Base-by-base conservation (phyloP, 1,284 basidiomycete genomes). In the Phaffia rhodozyma region DNA sequence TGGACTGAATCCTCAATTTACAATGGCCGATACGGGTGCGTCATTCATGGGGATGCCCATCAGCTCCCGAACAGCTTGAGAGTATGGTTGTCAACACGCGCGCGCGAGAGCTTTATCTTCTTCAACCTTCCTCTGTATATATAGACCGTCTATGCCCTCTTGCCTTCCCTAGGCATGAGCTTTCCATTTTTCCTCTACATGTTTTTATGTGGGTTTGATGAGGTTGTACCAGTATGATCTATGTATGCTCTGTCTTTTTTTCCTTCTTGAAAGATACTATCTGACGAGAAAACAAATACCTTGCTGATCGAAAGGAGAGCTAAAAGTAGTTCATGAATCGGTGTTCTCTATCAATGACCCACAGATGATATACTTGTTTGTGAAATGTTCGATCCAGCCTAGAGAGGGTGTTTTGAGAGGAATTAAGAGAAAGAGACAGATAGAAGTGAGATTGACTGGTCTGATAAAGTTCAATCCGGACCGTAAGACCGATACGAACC, bases 331-430 rank as follows among this genome's bases (percentile, higher is more conserved):
- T 43, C 38, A 43, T 43, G 5, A 11, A 7, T 43, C 7, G 51
- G 11, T 81, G 69, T 87, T 88, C 75, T 90, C 85, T 58, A 90
- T 86, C 29, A 93, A 80, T 70, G 83, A 85, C 54, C 91, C 91
- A 71, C 87, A 89, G 60, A 89, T 75, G 69, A 88, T 86, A 73
- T 92, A 92, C 74, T 92, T 92, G 79, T 83, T 84, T 43, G 83
- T 82, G 75, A 93, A 92, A 73, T 92, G 89, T 49, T 90, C 87
- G 68, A 89, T 85, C 90, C 90, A 93, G 34, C 88, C 86, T 67
- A 47, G 21, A n/a, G 23, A 25, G 7, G 21, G 55, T 34, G 16
- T 18, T 30, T 18, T 16, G 11, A 21, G 30, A 7, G 50, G 29
- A 34, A 9, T 18, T 18, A 27, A 3, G 43, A 29, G 50, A 34